Conservation (phyloP, 2,329 filamentous ascomycete genomes). For the Alternaria arbusti region DNA sequence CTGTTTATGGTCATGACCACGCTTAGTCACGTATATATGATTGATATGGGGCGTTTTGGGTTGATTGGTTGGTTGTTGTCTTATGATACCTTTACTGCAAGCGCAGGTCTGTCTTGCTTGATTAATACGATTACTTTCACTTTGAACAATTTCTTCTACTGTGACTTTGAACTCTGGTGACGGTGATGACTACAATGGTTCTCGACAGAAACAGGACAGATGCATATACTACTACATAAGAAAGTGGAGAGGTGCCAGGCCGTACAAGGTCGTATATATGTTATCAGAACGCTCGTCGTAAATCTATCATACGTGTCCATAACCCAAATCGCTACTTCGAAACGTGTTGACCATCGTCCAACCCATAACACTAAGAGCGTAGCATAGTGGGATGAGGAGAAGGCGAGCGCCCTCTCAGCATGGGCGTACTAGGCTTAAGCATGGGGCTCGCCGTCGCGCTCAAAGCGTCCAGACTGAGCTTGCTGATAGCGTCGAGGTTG, state of each 20-base stretch:
- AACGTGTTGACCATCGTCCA: neutral
- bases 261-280: neutral
- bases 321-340: neutral
- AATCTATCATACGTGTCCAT: neutral
- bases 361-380: slow-evolving; percentile 8
- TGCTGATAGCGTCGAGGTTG: slow-evolving; percentile 46
- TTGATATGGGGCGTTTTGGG: neutral
- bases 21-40: neutral
- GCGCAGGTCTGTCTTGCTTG: neutral
- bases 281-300: neutral
- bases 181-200: no score
- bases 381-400: slow-evolving; percentile 40
- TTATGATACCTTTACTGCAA: slow-evolving; percentile 2
- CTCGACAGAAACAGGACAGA: neutral
- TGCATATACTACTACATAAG: neutral
- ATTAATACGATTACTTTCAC: neutral
- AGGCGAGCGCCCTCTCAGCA: slow-evolving; percentile 42
- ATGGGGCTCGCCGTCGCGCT: slow-evolving; percentile 46
- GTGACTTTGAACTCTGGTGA: neutral
- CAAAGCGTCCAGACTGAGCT: slow-evolving; percentile 46
- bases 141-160: neutral
- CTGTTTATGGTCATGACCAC: neutral
- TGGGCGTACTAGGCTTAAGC: slow-evolving; percentile 44
- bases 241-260: neutral
- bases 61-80: neutral